Evolutionary conservation across 177 flowering plant genomes (phyloP).

Genomic region (Vitis hybrid): DNA sequence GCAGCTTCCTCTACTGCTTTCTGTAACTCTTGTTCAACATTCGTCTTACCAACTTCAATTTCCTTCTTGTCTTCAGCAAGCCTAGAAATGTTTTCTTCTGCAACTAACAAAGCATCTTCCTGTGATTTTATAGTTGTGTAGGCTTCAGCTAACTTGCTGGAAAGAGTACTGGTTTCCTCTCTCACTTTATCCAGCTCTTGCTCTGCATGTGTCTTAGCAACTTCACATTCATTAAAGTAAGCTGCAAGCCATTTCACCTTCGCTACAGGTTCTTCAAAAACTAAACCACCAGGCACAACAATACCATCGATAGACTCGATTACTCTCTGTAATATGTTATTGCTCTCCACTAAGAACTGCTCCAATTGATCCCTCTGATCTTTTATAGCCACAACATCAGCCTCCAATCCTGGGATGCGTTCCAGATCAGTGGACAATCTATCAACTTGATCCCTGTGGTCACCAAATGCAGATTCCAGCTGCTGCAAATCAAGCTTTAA

Average conservation of each 20-base stretch:
- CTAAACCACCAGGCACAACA: conserved; percentile 42
- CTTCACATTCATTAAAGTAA: conserved; percentile 44
- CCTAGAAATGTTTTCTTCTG: conserved; percentile 34
- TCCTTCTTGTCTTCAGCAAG: conserved; percentile 61
- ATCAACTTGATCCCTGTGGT: conserved; percentile 44
- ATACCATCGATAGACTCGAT: conserved; percentile 54
- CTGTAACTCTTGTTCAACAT: conserved; percentile 46
- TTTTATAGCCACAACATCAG: conserved; percentile 49
- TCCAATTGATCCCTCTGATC: conserved; percentile 65
- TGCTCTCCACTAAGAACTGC: conserved; percentile 62
- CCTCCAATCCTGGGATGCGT: conserved; percentile 54
- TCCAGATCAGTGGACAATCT: conserved; percentile 52
- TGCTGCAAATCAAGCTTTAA: conserved; percentile 61
- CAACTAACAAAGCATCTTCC: conserved; percentile 53
- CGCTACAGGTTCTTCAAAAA: conserved; percentile 58
- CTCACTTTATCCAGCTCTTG: conserved; percentile 53
- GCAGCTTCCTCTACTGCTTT: conserved; percentile 46
- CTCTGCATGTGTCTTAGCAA: conserved; percentile 34
- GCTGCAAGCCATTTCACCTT: conserved; percentile 65
- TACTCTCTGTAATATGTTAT: conserved; percentile 49
- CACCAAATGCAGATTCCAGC: conserved; percentile 43
- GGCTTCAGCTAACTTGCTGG: conserved; percentile 51
- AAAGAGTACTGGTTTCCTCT: conserved; percentile 46
- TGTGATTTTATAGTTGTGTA: conserved; percentile 40
- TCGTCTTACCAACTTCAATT: conserved; percentile 39